These are phyloP conservation scores for Boletus patriciae DNA, from an alignment of 768 basidiomycete genomes.

Conservation along the genomic window DNA sequence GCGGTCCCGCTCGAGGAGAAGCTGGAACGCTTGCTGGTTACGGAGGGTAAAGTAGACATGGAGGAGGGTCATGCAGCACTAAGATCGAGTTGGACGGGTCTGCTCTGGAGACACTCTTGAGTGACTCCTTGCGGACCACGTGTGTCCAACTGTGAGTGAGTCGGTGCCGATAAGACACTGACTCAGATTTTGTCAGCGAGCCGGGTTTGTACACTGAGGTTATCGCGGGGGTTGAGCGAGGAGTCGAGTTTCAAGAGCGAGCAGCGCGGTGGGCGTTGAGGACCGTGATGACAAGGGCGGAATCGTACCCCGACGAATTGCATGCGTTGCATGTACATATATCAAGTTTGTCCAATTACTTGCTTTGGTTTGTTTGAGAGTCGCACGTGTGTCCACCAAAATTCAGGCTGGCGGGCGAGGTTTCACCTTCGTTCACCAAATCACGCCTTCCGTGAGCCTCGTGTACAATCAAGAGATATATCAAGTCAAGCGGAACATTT, in stretches of 20 bases:
- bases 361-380: background rate
- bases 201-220: background rate
- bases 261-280: background rate
- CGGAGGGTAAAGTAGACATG: constrained; percentile 73
- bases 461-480: background rate
- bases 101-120: constrained; percentile 22
- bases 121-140: constrained; percentile 28
- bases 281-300: background rate
- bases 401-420: no score
- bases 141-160: constrained; percentile 16
- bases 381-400: constrained; percentile 19
- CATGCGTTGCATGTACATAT: no score
- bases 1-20: constrained; percentile 56
- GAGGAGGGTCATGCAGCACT: constrained; percentile 70
- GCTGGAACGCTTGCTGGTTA: constrained; percentile 75
- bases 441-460: background rate
- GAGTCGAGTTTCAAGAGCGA: background rate
- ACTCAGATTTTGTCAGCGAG: background rate
- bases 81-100: constrained; percentile 16
- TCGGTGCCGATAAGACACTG: constrained; percentile 18
- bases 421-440: no score
- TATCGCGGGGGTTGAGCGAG: background rate
- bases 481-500: background rate
- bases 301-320: no score
- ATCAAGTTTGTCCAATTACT: no score